These are phyloP conservation scores for Lipomyces kockii DNA, from an alignment of 805 yeast species.

Conservation along the genomic window DNA sequence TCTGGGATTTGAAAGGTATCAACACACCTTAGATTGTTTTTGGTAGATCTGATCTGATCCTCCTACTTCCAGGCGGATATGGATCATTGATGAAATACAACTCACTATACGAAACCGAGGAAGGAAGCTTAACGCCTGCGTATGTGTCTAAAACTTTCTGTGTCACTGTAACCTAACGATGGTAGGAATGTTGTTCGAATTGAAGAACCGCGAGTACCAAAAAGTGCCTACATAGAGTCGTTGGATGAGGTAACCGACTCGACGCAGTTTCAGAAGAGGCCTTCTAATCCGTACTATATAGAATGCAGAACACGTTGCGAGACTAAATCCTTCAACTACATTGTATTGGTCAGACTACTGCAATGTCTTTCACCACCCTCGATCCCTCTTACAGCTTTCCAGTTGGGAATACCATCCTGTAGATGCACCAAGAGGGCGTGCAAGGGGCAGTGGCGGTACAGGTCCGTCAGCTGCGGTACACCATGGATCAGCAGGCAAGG, in stretches of 20 bases:
- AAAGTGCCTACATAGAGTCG: slow-evolving; percentile 65
- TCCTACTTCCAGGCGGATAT: slow-evolving; percentile 41
- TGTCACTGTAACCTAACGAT: not conserved
- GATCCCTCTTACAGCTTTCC: slow-evolving; percentile 55
- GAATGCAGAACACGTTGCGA: slow-evolving; percentile 33
- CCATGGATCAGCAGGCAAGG: not conserved
- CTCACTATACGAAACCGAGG: slow-evolving; percentile 31
- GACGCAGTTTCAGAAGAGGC: not conserved
- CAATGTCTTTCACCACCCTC: slow-evolving; percentile 68
- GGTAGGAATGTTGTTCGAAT: slow-evolving; percentile 42
- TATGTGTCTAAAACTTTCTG: not conserved
- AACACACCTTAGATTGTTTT: not conserved
- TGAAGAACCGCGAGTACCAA: slow-evolving; percentile 49
- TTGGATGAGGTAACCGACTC: slow-evolving; percentile 55
- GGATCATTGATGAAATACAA: slow-evolving; percentile 57
- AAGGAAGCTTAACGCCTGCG: slow-evolving; percentile 8
- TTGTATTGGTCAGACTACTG: slow-evolving; percentile 82
- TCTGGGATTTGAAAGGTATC: slow-evolving; percentile 74
- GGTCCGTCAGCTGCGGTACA: not conserved
- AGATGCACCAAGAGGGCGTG: slow-evolving; percentile 44
- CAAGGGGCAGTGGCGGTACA: slow-evolving; percentile 40
- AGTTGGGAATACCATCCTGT: slow-evolving; percentile 63
- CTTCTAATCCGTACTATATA: not conserved
- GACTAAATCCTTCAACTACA: slow-evolving; percentile 51
- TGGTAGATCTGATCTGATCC: not conserved